Evolutionary conservation across 2,329 filamentous ascomycete species (phyloP), one percentile per base, ranked within the genome.

Genomic region (Curvularia spicifera): DNA sequence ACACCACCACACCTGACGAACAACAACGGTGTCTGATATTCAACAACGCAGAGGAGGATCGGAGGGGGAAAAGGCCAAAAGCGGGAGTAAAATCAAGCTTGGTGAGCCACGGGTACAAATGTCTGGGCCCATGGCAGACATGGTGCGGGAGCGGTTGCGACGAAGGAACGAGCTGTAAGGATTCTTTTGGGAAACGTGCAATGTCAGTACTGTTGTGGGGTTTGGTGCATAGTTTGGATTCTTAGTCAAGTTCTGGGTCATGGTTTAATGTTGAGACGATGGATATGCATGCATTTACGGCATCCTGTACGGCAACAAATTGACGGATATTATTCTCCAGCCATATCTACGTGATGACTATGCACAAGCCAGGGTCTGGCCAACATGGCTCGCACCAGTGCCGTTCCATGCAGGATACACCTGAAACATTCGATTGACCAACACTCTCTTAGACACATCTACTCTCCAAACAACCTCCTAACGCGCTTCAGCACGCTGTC

Each of bases 401-500:
- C 28, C 28, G 6, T 28, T 20, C n/a, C 28, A 33, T 20, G 18
- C 44, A 20, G 18, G 28, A 49, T 40, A 49, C 45, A 42, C 33
- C 3, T n/a, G 9, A 28, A n/a, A 5, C 44, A 26, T 24, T 2
- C 4, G 20, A 22, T 29, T 4, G 37, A n/a, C 33, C 20, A 22
- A 15, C 44, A 40, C 22, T 26, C 39, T n/a, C 13, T 28, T 26
- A 20, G 33, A n/a, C n/a, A 35, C 1, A 9, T 48, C 76, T 86
- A 93, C 81, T 93, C 87, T 66, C 87, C 87, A 78, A 89, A 89
- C 63, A 91, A 73, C 71, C 88, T 86, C 76, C 86, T 82, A 65
- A 99, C 95, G 67, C 95, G 86, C 80, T 93, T 91, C 79, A 99
- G 78, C 43, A 99, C 94, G 74, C 94, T 98, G 78, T 99, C 95